Evolutionary conservation across 23 red algal species (phyloP).

Genomic region (Pyropia yezoensis): DNA sequence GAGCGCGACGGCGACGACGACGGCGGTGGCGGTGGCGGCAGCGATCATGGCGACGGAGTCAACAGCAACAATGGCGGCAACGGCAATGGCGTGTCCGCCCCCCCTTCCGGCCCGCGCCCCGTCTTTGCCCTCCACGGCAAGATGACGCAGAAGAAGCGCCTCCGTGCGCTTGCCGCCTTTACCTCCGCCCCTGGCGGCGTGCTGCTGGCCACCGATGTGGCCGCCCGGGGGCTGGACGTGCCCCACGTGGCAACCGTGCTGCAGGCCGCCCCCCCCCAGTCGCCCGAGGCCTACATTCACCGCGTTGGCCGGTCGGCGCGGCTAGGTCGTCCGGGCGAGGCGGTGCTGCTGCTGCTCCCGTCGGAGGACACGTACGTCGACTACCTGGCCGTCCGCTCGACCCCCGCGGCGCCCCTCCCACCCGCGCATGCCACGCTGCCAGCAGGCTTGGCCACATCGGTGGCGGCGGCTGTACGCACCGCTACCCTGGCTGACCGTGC

Average conservation of each 20-base stretch:
- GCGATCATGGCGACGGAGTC: neutral
- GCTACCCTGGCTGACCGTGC: constrained; percentile 40
- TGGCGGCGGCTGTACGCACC: constrained; percentile 1
- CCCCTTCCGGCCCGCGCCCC: neutral
- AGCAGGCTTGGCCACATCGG: too few species aligned
- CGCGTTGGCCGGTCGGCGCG: constrained; percentile 63
- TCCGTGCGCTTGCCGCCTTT: constrained; percentile 25
- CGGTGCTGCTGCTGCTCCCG: constrained; percentile 37
- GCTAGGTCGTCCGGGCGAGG: constrained; percentile 53
- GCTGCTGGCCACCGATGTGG: constrained; percentile 67
- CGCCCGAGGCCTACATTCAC: constrained; percentile 60
- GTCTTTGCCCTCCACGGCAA: constrained; percentile 52
- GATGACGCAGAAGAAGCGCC: constrained; percentile 53
- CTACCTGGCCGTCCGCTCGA: constrained; percentile 37
- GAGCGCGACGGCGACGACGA: too few species aligned
- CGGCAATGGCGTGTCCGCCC: neutral
- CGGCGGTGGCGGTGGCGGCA: neutral
- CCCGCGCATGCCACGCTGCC: too few species aligned
- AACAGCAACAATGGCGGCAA: neutral
- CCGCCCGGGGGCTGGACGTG: constrained; percentile 74
- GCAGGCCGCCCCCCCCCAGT: constrained; percentile 61
- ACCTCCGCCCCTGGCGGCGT: constrained; percentile 16
- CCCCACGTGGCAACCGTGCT: constrained; percentile 71
- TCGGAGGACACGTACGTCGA: constrained; percentile 70
- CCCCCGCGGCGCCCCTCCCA: constrained; percentile 6